Evolutionary conservation across 2,329 filamentous ascomycete species (phyloP), one percentile per base, ranked within the genome.

Genomic region (Tolypocladium sp.): DNA sequence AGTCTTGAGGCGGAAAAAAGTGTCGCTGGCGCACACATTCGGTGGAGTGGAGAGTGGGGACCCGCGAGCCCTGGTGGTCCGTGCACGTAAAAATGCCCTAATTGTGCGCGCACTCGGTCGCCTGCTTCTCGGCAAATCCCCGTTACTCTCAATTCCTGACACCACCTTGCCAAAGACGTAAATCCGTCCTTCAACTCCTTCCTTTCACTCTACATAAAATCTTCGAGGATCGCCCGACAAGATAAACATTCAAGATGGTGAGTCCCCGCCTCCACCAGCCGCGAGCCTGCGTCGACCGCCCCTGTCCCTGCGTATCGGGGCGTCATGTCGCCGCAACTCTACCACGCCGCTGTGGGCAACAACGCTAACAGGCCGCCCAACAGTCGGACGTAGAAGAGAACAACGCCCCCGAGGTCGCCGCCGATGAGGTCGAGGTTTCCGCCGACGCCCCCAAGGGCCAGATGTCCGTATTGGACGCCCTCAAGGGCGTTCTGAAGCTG

Each of bases 381-480:
- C 69, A 97, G 94, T 97, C 93, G 92, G 93, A 97, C 92, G 93
- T 93, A 97, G 94, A 97, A 97, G 93, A 97, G 89, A 92, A 88
- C 81, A 89, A 86, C 80, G 87, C 88, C 79, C 88, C 90, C 80
- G 89, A 90, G 76, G 92, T 85, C 75, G 77, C 79, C 74, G 86
- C 79, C 74, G 86, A 89, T 76, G 94, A 97, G 85, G 92, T 97
- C 80, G 93, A 97, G 82, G 92, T 97, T 77, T 89, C 89, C 76
- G 92, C 90, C 79, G 92, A 96, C 82, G 89, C 88, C 76, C 87
- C 87, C 77, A 91, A 92, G 79, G 90, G 90, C 74, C 91, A 92
- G 84, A 97, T 99, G 92, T 92, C 90, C 76, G 92, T 97, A 73
- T 88, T 97, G 71, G 94, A 99, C 74, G 94, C 94, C 71, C 90